Percentiles rank a stretch among this genome's conserved stretches.
Evolutionary conservation across 208 protist genomes (phyloP).

Genomic region (Acanthamoeba healyi): DNA sequence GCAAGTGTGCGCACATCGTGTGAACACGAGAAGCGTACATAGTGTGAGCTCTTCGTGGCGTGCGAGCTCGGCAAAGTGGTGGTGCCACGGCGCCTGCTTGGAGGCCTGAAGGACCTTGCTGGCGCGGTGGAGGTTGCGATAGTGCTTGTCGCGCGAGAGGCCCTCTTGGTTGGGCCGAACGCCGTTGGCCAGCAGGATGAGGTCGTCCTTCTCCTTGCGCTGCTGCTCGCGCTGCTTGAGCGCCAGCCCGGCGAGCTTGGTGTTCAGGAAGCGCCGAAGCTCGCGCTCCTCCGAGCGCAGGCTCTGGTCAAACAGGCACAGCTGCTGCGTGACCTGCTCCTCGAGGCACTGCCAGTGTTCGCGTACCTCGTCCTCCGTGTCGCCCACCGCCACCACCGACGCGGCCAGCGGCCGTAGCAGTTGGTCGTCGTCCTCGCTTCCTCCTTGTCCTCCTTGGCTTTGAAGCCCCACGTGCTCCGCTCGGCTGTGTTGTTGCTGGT

Average conservation of each 20-base stretch:
- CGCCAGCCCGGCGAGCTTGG: slow-evolving; percentile 25
- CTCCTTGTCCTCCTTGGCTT: not conserved
- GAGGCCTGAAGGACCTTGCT: slow-evolving; percentile 32
- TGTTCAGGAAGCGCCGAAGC: slow-evolving; percentile 25
- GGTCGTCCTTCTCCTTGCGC: slow-evolving; percentile 39
- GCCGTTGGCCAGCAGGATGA: not conserved
- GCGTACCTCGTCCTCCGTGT: not conserved
- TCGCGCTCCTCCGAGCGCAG: slow-evolving; percentile 1
- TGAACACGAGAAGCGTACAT: not conserved
- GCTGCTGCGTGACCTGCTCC: not conserved
- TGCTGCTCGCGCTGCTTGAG: slow-evolving; percentile 40
- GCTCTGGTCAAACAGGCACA: not conserved
- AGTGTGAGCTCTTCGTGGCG: slow-evolving; percentile 61
- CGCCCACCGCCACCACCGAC: not conserved
- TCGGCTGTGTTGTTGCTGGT: no score
- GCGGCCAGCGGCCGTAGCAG: not conserved
- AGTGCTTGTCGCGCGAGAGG: slow-evolving; percentile 24
- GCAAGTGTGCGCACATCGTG: not conserved
- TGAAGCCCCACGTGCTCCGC: no score
- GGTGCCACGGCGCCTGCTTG: slow-evolving; percentile 61
- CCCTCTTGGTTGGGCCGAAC: not conserved
- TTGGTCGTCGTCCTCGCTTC: not conserved
- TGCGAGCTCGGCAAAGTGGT: slow-evolving; percentile 43
- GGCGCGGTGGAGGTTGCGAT: not conserved
- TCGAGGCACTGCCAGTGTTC: slow-evolving; percentile 29